phyloP scores from a whole-genome alignment of 805 yeast species.

The Clavispora santaluciae region DNA sequence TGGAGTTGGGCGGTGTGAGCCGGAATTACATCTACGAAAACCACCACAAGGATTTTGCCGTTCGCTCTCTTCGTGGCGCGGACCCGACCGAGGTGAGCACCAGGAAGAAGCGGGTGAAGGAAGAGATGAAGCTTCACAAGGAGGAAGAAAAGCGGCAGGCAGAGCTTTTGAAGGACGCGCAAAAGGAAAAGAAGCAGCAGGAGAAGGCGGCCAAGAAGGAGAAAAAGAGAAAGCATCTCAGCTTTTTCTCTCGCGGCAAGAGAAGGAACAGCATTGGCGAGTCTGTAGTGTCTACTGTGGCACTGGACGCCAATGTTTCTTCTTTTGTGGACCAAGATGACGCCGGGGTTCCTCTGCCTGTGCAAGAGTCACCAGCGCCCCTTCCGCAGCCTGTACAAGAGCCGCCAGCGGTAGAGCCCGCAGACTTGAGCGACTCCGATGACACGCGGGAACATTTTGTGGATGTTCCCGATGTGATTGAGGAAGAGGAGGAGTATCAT shows the following conservation, averaged over 20 bases:
- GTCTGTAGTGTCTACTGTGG: not conserved
- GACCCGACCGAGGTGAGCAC: conserved; percentile 2
- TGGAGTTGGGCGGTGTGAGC: conserved; percentile 13
- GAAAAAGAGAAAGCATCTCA: conserved; percentile 8
- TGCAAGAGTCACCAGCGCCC: not conserved
- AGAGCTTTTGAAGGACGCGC: conserved; percentile 4
- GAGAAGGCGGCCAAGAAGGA: conserved; percentile 1
- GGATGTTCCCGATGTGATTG: conserved; percentile 13
- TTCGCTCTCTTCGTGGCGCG: conserved; percentile 10
- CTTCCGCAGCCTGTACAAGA: not conserved
- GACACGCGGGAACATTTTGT: conserved; percentile 9
- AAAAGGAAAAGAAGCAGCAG: conserved; percentile 5
- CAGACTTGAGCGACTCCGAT: not conserved
- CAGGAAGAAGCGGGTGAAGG: conserved; percentile 8
- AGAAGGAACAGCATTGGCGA: conserved; percentile 7
- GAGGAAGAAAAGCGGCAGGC: conserved; percentile 11
- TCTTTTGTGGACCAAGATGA: not conserved
- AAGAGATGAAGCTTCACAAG: conserved; percentile 6
- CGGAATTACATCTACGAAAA: conserved; percentile 13
- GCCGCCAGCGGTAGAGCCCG: not conserved
- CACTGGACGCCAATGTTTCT: not conserved
- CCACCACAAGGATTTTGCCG: conserved; percentile 13
- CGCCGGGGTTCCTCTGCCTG: not conserved
- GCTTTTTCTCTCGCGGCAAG: conserved; percentile 8
- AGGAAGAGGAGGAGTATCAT: conserved; percentile 5